Percentiles rank a stretch among this genome's conserved stretches.
Evolutionary conservation across 2,329 filamentous ascomycete species (phyloP).

Genomic region (Chalaropsis thielavioides): DNA sequence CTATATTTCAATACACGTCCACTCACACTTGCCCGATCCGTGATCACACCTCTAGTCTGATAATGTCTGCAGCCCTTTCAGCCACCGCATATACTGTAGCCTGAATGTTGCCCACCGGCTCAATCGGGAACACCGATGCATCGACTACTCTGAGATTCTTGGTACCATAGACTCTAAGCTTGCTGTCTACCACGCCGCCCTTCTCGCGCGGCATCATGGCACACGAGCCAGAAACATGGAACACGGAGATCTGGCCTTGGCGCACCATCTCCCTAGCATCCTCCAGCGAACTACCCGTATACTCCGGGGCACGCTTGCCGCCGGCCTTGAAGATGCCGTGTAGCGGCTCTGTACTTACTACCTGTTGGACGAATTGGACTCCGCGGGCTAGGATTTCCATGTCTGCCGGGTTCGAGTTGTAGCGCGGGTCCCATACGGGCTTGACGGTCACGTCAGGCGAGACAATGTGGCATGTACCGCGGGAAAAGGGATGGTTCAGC

Average conservation of each 20-base stretch:
- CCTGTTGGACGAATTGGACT: slow-evolving; percentile 29
- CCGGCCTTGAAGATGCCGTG: slow-evolving; percentile 28
- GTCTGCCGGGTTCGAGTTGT: slow-evolving; percentile 41
- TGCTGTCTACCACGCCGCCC: slow-evolving; percentile 32
- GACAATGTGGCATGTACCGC: slow-evolving; percentile 44
- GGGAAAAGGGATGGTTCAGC: slow-evolving; percentile 46
- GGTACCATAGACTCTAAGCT: slow-evolving; percentile 31
- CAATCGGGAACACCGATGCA: slow-evolving; percentile 32
- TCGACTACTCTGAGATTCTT: slow-evolving; percentile 33
- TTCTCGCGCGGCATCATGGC: slow-evolving; percentile 33
- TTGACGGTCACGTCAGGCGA: slow-evolving; percentile 28
- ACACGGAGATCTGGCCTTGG: slow-evolving; percentile 26
- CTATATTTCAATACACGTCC: not conserved
- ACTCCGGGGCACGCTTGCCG: slow-evolving; percentile 22
- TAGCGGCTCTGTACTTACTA: slow-evolving; percentile 29
- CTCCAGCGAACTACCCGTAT: slow-evolving; percentile 25
- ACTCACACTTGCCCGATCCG: not conserved
- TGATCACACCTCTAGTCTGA: slow-evolving; percentile 20
- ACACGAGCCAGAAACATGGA: slow-evolving; percentile 37
- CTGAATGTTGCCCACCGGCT: slow-evolving; percentile 27
- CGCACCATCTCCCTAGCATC: slow-evolving; percentile 26
- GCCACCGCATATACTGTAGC: slow-evolving; percentile 23
- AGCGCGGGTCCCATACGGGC: slow-evolving; percentile 40
- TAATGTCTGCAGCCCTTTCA: slow-evolving; percentile 30
- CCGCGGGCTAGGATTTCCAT: slow-evolving; percentile 36